Evolutionary conservation across 371 early-diverging fungal species (phyloP), one percentile per base, ranked within the genome.

Genomic region (Basidiobolus meristosporus): DNA sequence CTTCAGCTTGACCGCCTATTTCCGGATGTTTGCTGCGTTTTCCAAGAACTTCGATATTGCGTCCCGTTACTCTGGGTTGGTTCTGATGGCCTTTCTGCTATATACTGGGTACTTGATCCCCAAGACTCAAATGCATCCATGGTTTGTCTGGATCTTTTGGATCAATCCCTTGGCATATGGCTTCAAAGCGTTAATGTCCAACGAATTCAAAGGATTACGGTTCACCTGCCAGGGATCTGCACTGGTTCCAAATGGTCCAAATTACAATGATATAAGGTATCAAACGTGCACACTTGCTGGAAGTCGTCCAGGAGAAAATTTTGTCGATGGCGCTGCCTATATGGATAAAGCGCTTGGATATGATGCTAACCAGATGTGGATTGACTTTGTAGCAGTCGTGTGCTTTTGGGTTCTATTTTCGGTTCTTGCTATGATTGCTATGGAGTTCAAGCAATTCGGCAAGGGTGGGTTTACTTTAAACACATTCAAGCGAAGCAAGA

Each of bases 91-190:
- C 20, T 48, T 53, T 43, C 49, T 68, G 36, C 43, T 76, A 32
- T 70, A 76, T 41, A 62, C 63, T 44, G 78, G 82, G 39, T 78
- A 78, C 35, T 59, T 70, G 43, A 66, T 74, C 40, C 71, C 74
- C 14, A 64, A 63, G 31, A 43, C 29, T 3, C 41, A 55, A 5
- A 77, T 81, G 77, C 67, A 76, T 41, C 73, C 70, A 19, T 77
- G 74, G 71, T 62, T 80, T 18, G 53, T 62, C 38, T 77, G 76
- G 77, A 65, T 77, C 22, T 71, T 65, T 51, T 77, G 71, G 68
- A 65, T 75, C 39, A 73, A 66, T 31, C 72, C 80, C 17, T 55
- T 81, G 31, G 68, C 73, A 2, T 77, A 77, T 42, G 70, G 73
- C 9, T 66, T 65, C 49, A 60, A 67, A 46, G 70, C 75, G 5